Conservation (phyloP, 352 stramenopile genomes). For the Globisporangium sylvaticum region DNA sequence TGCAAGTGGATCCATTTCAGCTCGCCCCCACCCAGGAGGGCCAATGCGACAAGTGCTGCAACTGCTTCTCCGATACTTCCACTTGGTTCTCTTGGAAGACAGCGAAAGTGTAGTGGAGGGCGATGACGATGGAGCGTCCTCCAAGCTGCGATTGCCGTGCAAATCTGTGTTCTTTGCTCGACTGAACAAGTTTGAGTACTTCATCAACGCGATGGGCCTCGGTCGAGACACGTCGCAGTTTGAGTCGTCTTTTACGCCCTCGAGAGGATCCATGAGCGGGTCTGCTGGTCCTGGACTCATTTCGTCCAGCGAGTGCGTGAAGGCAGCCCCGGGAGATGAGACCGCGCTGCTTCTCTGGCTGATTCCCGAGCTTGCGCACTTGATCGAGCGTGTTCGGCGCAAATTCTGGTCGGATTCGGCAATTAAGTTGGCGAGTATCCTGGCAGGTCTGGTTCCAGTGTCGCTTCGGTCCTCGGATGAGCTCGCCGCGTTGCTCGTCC, state of each 20-base stretch:
- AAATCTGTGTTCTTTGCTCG: slow-evolving; percentile 68
- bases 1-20: slow-evolving; percentile 37
- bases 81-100: slow-evolving; percentile 61
- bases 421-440: slow-evolving; percentile 60
- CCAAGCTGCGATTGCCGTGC: slow-evolving; percentile 38
- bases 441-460: slow-evolving; percentile 55
- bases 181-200: slow-evolving; percentile 85
- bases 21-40: slow-evolving; percentile 66
- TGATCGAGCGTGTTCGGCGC: slow-evolving; percentile 62
- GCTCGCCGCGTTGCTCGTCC: slow-evolving; percentile 43
- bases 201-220: slow-evolving; percentile 75
- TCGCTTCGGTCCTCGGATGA: slow-evolving; percentile 70
- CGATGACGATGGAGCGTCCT: slow-evolving; percentile 23
- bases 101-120: slow-evolving; percentile 24
- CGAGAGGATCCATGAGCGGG: slow-evolving; percentile 22
- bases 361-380: slow-evolving; percentile 56
- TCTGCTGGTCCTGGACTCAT: slow-evolving; percentile 30
- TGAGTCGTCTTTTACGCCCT: slow-evolving; percentile 71
- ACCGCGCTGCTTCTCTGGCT: slow-evolving; percentile 77
- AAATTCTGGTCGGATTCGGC: slow-evolving; percentile 74
- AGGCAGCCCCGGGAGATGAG: slow-evolving; percentile 66
- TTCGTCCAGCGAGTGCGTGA: slow-evolving; percentile 50
- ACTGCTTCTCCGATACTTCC: slow-evolving; percentile 67
- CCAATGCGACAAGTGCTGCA: slow-evolving; percentile 83
- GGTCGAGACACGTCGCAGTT: slow-evolving; percentile 67